Evolutionary conservation across 2,329 filamentous ascomycete genomes (phyloP), one percentile per base, ranked within the genome.

Genomic region (Epichloe baconii): DNA sequence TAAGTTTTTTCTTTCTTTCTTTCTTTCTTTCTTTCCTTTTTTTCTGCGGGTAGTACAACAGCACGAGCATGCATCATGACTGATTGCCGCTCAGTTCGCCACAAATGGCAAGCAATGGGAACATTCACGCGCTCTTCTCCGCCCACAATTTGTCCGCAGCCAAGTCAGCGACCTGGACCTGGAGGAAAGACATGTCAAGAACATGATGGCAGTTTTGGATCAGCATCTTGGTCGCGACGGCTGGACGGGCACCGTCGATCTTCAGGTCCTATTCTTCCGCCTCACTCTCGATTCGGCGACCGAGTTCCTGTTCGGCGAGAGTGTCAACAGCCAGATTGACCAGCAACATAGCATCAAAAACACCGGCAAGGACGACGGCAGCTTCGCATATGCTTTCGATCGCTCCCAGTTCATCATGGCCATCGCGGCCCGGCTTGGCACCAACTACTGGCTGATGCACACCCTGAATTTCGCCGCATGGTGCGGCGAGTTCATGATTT

Each of bases 291-390:
- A 77, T 52, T 68, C 69, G 0, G 66, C 72, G 0, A 74, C 73
- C 14, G 68, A 73, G 41, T 81, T 86, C 56, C 69, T 86, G 15
- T 83, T 85, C 52, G 82, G 83, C 7, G 71, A 80, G 57, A 77
- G 74, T 5, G 63, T 66, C 14, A 62, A 68, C 56, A 66, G 64
- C n/a, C 64, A 75, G 59, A 64, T 71, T 4, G 64, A 63, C 21
- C 49, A 31, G 35, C 49, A 36, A 21, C 8, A 31, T 31, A 31
- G 8, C 26, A 57, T 54, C 17, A 49, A 56, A 21, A 38, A 51
- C 19, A 52, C 57, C 41, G 15, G 45, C 19, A 47, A 44, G 11
- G 48, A 48, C 57, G 51, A 43, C 6, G 35, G 46, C 52, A 60
- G 62, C 48, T 66, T 66, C 44, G 61, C 63, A 49, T 56, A 61